Evolutionary conservation across 257 asterid species (phyloP).

Genomic region (Jacaranda mimosifolia): DNA sequence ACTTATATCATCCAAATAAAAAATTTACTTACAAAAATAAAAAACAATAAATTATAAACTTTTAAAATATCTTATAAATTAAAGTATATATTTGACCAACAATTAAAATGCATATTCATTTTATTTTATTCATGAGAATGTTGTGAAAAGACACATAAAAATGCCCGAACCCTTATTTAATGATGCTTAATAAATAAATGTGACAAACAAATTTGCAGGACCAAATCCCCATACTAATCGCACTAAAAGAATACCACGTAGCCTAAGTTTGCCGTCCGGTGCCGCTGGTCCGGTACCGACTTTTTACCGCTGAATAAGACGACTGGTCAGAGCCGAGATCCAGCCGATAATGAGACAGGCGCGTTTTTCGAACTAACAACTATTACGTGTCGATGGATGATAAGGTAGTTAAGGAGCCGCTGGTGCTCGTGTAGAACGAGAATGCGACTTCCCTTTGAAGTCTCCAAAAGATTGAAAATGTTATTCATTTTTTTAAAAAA

Average conservation of each 20-base stretch:
- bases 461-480: background rate
- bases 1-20: too few relatives aligned
- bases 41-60: background rate
- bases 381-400: conserved; percentile 41
- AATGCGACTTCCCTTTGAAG: conserved; percentile 41
- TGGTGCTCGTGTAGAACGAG: conserved; percentile 45
- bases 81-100: background rate
- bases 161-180: background rate
- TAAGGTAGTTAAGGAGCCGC: conserved; percentile 44
- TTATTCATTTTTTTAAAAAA: background rate
- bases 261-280: conserved; percentile 36
- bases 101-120: background rate
- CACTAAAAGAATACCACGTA: conserved; percentile 33
- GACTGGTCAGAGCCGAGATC: background rate
- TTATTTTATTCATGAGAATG: conserved; percentile 11
- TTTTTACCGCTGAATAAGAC: conserved; percentile 27
- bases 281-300: conserved; percentile 48
- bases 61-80: background rate
- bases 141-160: conserved; percentile 6
- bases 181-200: conserved; percentile 25
- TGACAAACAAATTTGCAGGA: background rate
- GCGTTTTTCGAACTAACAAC: conserved; percentile 21
- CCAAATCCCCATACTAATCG: background rate
- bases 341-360: conserved; percentile 22
- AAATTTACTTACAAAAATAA: background rate